Evolutionary conservation across 306 rosid species (phyloP), one percentile per base, ranked within the genome.

Genomic region (Sicyos edulis): DNA sequence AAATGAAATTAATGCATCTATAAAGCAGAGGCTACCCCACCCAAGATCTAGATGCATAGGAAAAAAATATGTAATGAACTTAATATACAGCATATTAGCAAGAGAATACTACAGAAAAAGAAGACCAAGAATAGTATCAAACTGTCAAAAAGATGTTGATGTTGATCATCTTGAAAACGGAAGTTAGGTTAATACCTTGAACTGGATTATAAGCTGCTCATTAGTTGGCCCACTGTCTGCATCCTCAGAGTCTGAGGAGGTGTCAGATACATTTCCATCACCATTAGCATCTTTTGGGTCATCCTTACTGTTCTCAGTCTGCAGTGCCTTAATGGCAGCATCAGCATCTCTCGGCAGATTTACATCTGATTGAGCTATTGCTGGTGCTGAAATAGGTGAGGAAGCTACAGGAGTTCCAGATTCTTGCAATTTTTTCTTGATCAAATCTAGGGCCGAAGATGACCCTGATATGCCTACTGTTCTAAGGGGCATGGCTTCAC

Each of bases 171-270:
- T 14, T 52, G 40, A 32, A 70, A 74, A 65, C 56, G 17, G 72
- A 75, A 76, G 74, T 21, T 75, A 69, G 62, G 66, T 49, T 49
- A 64, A 47, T 73, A 93, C 99, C 99, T 91, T 93, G 74, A 93
- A 93, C 75, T 93, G 97, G 74, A 74, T 80, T 24, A 91, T 82
- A 57, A 96, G 75, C 81, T 91, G 96, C 84, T 93, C 99, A 81
- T 88, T 93, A 20, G 96, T 85, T 47, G 95, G 92, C 54, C 95
- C 97, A 80, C 84, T 87, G 54, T 88, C 92, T 63, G 82, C 87
- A 50, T 91, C 99, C 81, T 91, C 99, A 14, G 97, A 93, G 80
- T 93, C 99, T 50, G 99, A 93, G 52, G 98, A 90, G 57, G 95
- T 82, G 75, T 93, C 97, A 52, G 97, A 86, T 79, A 68, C 55